A percentile compares a stretch with the other conserved stretches of the same genome.
These are phyloP conservation scores for Sordaria brevicollis DNA, from an alignment of 495 filamentous ascomycete species.

Conservation along the genomic window DNA sequence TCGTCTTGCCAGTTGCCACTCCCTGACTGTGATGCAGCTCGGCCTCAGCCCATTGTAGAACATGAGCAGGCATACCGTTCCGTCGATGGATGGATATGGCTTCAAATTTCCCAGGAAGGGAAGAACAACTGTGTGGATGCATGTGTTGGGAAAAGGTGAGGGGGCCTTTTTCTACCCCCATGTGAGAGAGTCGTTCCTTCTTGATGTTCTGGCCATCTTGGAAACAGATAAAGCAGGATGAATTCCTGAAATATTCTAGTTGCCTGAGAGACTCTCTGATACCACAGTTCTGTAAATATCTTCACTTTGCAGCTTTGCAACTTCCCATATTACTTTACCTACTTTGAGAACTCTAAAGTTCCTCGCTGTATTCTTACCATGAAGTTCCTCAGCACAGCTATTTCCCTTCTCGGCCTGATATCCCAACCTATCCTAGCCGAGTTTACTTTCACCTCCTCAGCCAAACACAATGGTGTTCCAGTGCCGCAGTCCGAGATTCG, in stretches of 20 bases:
- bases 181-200: not conserved
- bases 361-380: not conserved
- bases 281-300: not conserved
- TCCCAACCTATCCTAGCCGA: slow-evolving; percentile 8
- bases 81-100: not conserved
- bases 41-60: not conserved
- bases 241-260: not conserved
- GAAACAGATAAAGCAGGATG: not conserved
- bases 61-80: not conserved
- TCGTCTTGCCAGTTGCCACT: not conserved
- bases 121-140: not conserved
- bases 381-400: slow-evolving; percentile 1
- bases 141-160: not conserved
- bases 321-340: not conserved
- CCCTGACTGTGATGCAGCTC: not conserved
- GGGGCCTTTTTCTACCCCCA: not conserved
- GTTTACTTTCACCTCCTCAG: slow-evolving; percentile 13
- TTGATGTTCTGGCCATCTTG: not conserved
- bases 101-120: not conserved
- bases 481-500: slow-evolving; percentile 16
- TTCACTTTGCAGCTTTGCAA: not conserved
- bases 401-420: slow-evolving; percentile 9
- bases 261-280: too few relatives aligned
- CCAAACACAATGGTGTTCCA: slow-evolving; percentile 15
- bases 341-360: not conserved